Percentiles rank a stretch among this genome's conserved stretches.
phyloP scores from a whole-genome alignment of 768 basidiomycete species.

The Thelephora aurantiotincta region DNA sequence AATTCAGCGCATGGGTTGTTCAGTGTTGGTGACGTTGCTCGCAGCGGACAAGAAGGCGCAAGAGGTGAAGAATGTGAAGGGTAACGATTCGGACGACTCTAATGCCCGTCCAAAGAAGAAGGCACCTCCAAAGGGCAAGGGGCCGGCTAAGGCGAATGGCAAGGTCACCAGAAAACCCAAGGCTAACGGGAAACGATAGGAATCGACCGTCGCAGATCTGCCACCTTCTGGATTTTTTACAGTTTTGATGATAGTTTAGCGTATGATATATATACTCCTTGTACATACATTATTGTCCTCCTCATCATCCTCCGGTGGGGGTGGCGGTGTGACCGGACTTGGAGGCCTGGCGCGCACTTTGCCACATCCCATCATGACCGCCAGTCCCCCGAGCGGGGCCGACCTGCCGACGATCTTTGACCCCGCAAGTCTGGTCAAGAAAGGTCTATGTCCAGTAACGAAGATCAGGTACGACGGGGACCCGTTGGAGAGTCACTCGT shows the following conservation, averaged over 20 bases:
- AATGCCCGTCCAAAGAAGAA: conserved; percentile 27
- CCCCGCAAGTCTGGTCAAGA: conserved; percentile 43
- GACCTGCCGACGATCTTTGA: conserved; percentile 37
- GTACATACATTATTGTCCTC: no score
- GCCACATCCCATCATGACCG: no score
- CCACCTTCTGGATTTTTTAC: no score
- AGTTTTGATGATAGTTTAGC: no score
- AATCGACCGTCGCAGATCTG: no score
- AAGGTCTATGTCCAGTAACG: conserved; percentile 68
- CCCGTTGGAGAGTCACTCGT: conserved; percentile 48
- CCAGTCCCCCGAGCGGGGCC: not conserved
- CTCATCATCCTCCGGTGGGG: no score
- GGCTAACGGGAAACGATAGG: not conserved
- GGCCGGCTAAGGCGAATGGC: conserved; percentile 16
- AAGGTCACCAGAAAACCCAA: conserved; percentile 3
- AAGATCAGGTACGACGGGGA: conserved; percentile 29
- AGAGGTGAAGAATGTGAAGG: conserved; percentile 18
- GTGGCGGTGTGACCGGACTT: no score
- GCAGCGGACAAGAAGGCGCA: conserved; percentile 29
- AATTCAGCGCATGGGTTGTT: not conserved
- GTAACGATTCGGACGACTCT: conserved; percentile 24
- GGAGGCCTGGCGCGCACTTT: no score
- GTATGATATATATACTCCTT: no score
- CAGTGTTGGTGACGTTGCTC: conserved; percentile 1
- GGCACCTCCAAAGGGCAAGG: conserved; percentile 16